Percentiles rank a stretch among this genome's conserved stretches.
Conservation (phyloP, 495 filamentous ascomycete genomes). For the Daldinia grandis region DNA sequence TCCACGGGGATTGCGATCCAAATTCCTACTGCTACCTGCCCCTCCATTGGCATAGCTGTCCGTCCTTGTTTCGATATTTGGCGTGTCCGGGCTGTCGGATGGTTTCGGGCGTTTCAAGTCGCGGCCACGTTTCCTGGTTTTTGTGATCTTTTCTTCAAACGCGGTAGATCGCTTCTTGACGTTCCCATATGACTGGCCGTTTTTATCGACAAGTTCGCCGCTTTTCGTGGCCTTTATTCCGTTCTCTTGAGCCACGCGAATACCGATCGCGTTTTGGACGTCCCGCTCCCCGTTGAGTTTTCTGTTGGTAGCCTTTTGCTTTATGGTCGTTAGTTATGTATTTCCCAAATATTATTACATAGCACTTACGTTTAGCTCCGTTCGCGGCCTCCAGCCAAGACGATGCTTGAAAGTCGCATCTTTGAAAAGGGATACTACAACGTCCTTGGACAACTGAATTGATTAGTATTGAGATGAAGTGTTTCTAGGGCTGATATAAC, state of each 20-base stretch:
- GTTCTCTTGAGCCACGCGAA: not conserved
- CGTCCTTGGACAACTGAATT: slow-evolving; percentile 14
- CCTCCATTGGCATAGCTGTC: not conserved
- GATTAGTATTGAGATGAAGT: not conserved
- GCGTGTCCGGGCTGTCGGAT: not conserved
- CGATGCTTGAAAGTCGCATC: slow-evolving; percentile 18
- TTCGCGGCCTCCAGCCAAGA: slow-evolving; percentile 14
- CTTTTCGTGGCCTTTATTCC: not conserved
- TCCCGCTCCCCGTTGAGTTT: slow-evolving; percentile 5
- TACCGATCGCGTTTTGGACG: not conserved
- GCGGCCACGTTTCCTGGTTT: not conserved
- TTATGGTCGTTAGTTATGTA: not conserved
- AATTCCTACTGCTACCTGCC: not conserved
- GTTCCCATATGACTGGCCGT: not conserved
- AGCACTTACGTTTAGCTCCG: slow-evolving; percentile 1
- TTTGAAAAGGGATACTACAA: slow-evolving; percentile 12
- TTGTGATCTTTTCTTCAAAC: not conserved
- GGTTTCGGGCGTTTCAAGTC: not conserved
- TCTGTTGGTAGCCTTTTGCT: slow-evolving; percentile 12
- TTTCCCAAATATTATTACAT: not conserved
- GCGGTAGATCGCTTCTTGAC: slow-evolving; percentile 2
- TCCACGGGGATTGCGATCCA: not conserved
- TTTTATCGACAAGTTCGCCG: not conserved
- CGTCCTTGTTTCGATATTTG: not conserved
- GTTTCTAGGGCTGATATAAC: not conserved